These are phyloP conservation scores for Histomonas meleagridis DNA, from an alignment of 208 protist species.

Conservation along the genomic window DNA sequence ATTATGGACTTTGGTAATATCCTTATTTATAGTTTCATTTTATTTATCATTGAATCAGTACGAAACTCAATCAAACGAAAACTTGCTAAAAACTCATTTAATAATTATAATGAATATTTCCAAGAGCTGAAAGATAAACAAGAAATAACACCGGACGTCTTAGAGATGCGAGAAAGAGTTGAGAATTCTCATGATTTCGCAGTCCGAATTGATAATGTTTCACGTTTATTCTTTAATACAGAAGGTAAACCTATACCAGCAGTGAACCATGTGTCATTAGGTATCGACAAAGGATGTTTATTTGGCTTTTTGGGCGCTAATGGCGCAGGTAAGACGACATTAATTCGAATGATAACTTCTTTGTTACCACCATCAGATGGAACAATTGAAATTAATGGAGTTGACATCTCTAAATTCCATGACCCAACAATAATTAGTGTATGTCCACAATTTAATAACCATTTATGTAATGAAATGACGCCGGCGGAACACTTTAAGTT, in stretches of 20 bases:
- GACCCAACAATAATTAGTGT: neutral
- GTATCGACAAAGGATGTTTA: neutral
- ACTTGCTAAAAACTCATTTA: neutral
- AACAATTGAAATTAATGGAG: conserved; percentile 22
- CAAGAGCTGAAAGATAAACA: neutral
- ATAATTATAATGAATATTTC: neutral
- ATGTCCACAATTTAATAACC: conserved; percentile 29
- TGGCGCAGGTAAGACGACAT: conserved; percentile 45
- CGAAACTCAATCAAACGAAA: neutral
- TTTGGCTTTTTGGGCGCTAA: conserved; percentile 40
- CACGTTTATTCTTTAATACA: conserved; percentile 5
- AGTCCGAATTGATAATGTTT: neutral
- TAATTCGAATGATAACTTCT: conserved; percentile 36
- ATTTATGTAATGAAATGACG: neutral
- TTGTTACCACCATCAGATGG: conserved; percentile 37
- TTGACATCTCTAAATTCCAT: neutral
- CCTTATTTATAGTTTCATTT: neutral
- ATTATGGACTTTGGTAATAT: neutral
- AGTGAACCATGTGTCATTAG: neutral
- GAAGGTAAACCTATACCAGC: conserved; percentile 20
- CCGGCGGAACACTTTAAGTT: neutral
- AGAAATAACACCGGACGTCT: neutral
- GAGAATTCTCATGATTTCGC: neutral
- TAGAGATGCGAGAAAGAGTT: neutral
- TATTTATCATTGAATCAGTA: neutral